phyloP scores from a whole-genome alignment of 2,329 filamentous ascomycete genomes.

The Ceratocystis papillata region DNA sequence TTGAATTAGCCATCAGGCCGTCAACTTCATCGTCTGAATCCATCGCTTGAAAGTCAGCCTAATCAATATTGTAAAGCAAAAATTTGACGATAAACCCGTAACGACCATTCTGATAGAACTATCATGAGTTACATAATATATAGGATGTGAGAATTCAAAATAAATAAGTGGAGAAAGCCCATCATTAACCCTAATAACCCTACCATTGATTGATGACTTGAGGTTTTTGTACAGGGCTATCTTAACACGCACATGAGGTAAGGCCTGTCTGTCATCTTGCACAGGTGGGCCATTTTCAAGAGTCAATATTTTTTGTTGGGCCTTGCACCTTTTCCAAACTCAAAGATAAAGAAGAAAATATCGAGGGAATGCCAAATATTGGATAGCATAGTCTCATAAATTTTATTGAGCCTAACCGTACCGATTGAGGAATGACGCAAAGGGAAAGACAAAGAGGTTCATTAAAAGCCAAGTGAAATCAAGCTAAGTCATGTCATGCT shows the following conservation, averaged over 20 bases:
- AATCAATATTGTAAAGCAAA: neutral
- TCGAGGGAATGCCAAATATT: neutral
- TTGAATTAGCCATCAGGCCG: constrained; percentile 11
- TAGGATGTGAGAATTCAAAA: no score
- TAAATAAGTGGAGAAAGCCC: no score
- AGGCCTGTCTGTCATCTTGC: no score
- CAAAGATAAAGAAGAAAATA: neutral
- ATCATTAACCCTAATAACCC: no score
- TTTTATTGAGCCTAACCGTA: constrained; percentile 6
- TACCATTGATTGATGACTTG: no score
- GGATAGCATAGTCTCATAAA: constrained; percentile 12
- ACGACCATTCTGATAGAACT: no score
- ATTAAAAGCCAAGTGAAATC: constrained; percentile 7
- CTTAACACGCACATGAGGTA: no score
- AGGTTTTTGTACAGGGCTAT: no score
- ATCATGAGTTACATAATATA: no score
- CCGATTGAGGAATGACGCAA: neutral
- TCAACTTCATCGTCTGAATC: constrained; percentile 16
- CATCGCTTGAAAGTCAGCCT: constrained; percentile 1
- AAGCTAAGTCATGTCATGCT: constrained; percentile 12
- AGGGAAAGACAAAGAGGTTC: neutral
- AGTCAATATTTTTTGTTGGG: no score
- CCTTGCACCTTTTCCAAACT: constrained; percentile 10
- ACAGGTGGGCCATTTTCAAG: no score
- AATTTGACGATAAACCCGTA: no score